Evolutionary conservation across 1,139 yeast species (phyloP), one percentile per base, ranked within the genome.

Genomic region (Sugiyamaella novakii): DNA sequence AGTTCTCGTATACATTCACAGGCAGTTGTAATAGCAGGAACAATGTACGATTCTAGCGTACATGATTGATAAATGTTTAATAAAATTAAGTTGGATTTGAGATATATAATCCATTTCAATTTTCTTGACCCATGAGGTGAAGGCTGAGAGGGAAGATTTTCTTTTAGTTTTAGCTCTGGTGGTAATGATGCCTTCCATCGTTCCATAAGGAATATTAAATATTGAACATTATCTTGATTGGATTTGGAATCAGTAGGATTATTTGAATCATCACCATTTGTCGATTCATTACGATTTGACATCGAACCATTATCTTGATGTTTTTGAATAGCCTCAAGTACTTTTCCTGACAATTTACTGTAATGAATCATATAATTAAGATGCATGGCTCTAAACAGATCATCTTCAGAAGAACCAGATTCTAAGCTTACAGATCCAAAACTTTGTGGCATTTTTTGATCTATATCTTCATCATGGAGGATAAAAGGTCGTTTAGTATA

Each of bases 1-100:
- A 61, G 55, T 43, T 57, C 60, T n/a, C 58, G 53, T n/a, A 61
- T 58, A 18, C 60, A 56, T 31, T 55, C 60, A 8, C 61, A 50
- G 3, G 64, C 60, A 5, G 60, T 53, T 5, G 54, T 51, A 18
- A 61, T 60, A 2, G 63, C 64, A n/a, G 55, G 57, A 14, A 50
- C 43, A 3, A 57, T 52, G 33, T 56, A 57, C 3, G 59, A 48
- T 15, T 40, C 41, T 24, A 29, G 18, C 14, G 38, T 24, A 22
- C 46, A 37, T 1, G 54, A 43, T 27, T 46, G 50, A 42, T 58
- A 60, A 12, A 59, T 52, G 33, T 56, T 56, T 29, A 59, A 47
- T 43, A 58, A 51, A 51, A 60, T 55, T 27, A 59, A 43, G 30
- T 54, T 59, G 37, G 53, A 50, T 25, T 57, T 54, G 24, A 60